Percentiles rank a stretch among this genome's conserved stretches.
phyloP scores from a whole-genome alignment of 225 moss, liverwort and hornwort genomes.

The Straminergon stramineum region DNA sequence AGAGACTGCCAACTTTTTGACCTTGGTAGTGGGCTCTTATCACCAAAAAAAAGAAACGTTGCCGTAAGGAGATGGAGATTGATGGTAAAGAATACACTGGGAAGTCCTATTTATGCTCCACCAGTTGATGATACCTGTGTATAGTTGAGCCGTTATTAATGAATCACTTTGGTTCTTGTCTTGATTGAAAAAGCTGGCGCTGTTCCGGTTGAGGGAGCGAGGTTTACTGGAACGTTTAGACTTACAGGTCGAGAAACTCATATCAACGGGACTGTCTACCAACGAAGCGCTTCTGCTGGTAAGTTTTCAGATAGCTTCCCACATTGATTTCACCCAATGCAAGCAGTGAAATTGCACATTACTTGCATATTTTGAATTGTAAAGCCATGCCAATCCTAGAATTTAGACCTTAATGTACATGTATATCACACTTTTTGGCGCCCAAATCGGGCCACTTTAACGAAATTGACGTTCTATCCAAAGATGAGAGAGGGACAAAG shows the following conservation, averaged over 20 bases:
- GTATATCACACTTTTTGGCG: background rate
- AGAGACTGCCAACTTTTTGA: background rate
- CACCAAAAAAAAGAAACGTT: background rate
- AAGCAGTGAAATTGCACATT: background rate
- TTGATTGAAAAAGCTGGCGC: slow-evolving; percentile 5
- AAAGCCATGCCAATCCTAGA: background rate
- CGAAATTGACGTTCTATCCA: too few species aligned
- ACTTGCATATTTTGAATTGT: background rate
- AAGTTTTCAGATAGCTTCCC: background rate
- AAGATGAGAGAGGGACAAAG: background rate
- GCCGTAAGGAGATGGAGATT: background rate
- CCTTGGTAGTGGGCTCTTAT: background rate
- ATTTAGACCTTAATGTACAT: background rate
- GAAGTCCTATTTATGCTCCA: background rate
- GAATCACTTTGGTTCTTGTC: background rate
- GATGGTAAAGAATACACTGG: background rate
- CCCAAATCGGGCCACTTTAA: background rate
- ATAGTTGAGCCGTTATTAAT: background rate
- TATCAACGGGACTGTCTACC: slow-evolving; percentile 14
- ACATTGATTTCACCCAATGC: background rate
- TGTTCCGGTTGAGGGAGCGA: slow-evolving; percentile 34
- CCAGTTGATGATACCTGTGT: background rate
- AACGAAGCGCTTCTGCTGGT: slow-evolving; percentile 30
- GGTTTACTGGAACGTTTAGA: slow-evolving; percentile 26
- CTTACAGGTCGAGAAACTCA: slow-evolving; percentile 13